A percentile compares a stretch with the other conserved stretches of the same genome.
These are phyloP conservation scores for Colletotrichum eleusines DNA, from an alignment of 2,329 filamentous ascomycete genomes.

Conservation along the genomic window DNA sequence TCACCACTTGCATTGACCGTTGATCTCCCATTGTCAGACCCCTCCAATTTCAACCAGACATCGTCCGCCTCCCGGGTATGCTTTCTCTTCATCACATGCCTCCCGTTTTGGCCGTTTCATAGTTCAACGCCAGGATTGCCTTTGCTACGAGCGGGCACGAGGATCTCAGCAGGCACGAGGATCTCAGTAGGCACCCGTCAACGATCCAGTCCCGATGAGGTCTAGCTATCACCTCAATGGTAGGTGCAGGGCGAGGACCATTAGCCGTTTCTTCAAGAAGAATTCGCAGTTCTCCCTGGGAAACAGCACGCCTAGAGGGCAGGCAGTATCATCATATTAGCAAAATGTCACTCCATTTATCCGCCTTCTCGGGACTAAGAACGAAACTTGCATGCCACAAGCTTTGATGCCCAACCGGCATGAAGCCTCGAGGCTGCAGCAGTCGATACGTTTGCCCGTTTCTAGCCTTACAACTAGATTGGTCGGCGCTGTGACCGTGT, in stretches of 20 bases:
- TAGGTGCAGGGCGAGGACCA: not conserved
- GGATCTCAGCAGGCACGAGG: slow-evolving; percentile 3
- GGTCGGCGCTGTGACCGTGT: slow-evolving; percentile 1
- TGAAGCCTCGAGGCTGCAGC: slow-evolving; percentile 36
- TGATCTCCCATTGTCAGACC: not conserved
- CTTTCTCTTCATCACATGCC: slow-evolving; percentile 16
- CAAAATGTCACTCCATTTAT: not conserved
- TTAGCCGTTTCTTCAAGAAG: not conserved
- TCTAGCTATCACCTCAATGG: slow-evolving; percentile 30
- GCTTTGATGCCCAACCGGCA: not conserved
- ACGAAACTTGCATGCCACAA: slow-evolving; percentile 2
- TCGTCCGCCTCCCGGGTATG: not conserved
- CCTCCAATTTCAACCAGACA: not conserved
- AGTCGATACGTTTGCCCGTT: slow-evolving; percentile 27
- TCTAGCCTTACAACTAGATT: slow-evolving; percentile 29
- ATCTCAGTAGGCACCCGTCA: slow-evolving; percentile 6
- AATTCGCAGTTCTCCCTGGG: not conserved
- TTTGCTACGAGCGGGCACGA: slow-evolving; percentile 11
- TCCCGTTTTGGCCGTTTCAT: slow-evolving; percentile 24
- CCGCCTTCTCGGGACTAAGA: slow-evolving; percentile 7
- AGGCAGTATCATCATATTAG: not conserved
- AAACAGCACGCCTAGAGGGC: not conserved
- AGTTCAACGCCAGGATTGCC: slow-evolving; percentile 9
- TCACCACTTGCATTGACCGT: slow-evolving; percentile 12
- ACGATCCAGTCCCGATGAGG: not conserved